A percentile compares a stretch with the other conserved stretches of the same genome.
Evolutionary conservation across 495 filamentous ascomycete species (phyloP).

Genomic region (Umbilicaria muhlenbergii): DNA sequence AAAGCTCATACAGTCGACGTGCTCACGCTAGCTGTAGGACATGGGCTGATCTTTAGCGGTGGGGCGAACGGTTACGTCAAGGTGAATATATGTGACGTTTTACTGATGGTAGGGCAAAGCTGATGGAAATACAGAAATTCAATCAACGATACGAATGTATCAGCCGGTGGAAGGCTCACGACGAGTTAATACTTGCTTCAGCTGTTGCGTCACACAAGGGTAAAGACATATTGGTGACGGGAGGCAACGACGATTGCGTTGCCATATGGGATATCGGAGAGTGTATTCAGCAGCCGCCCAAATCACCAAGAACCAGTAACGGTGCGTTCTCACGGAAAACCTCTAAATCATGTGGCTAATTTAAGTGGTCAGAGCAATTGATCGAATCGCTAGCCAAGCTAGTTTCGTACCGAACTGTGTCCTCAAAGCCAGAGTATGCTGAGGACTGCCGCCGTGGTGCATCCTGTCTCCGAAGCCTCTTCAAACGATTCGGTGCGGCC

Average conservation of each 20-base stretch:
- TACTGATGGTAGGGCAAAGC: background rate
- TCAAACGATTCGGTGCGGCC: slow-evolving; percentile 77
- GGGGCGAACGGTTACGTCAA: slow-evolving; percentile 65
- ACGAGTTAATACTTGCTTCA: slow-evolving; percentile 78
- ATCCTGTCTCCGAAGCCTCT: slow-evolving; percentile 72
- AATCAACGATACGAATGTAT: slow-evolving; percentile 79
- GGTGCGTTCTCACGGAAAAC: slow-evolving; percentile 21
- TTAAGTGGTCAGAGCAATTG: slow-evolving; percentile 45
- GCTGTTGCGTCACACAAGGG: slow-evolving; percentile 49
- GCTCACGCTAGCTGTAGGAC: slow-evolving; percentile 68
- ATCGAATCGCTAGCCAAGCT: slow-evolving; percentile 69
- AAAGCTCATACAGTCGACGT: slow-evolving; percentile 70
- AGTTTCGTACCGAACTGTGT: slow-evolving; percentile 80
- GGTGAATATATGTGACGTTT: slow-evolving; percentile 32
- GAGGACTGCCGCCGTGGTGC: slow-evolving; percentile 89
- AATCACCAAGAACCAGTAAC: slow-evolving; percentile 39
- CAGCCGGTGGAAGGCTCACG: slow-evolving; percentile 69
- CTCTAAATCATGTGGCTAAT: slow-evolving; percentile 1
- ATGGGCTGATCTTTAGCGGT: slow-evolving; percentile 71
- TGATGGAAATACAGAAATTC: slow-evolving; percentile 42
- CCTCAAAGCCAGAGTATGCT: slow-evolving; percentile 63
- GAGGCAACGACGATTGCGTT: slow-evolving; percentile 83
- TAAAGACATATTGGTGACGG: slow-evolving; percentile 71
- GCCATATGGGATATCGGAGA: slow-evolving; percentile 73
- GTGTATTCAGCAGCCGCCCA: slow-evolving; percentile 26